Base-by-base conservation (phyloP, 306 rosid genomes). In the Quercus cerris region DNA sequence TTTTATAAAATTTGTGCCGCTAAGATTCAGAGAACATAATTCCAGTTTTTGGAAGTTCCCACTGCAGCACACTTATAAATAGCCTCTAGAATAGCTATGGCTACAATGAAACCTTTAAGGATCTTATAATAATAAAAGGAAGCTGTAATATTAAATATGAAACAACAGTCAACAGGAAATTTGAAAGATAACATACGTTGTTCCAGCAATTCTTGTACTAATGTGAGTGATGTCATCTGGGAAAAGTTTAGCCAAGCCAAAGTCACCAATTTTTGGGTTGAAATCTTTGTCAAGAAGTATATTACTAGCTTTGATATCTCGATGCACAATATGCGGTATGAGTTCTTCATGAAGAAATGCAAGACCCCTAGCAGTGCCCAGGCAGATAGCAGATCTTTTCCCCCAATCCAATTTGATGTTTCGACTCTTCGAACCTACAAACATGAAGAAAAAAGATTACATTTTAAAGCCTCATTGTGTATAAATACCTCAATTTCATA, bases 201-300 rank as follows among this genome's bases (percentile, higher is more conserved):
- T 96, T 81, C 99, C 99, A 1, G 99, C 98, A 76, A 96, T 96
- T 88, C 90, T 91, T 22, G 99, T 96, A 90, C 98, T 96, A 56
- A 96, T 93, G 82, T 96, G 99, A 81, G 97, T 96, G 69, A 96
- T 93, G 61, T 88, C 85, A 77, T 96, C 94, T 11, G 99, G 99
- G 83, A 96, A 96, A 79, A 96, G 88, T 84, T 91, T 96, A 52
- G 99, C 99, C 91, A 96, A 80, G 64, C 98, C 99, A 75, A 96
- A 96, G 86, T 96, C 99, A 23, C 99, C 99, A 30, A 96, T 93
- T 84, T 96, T 96, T 2, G 99, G 94, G 78, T 87, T 90, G 8
- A 87, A 87, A 74, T 93, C 87, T 28, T 31, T 70, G 78, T 91
- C 99, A 51, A 96, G 93, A 75, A 96, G 95, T 81, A 96, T 82